Percentiles rank a stretch among this genome's conserved stretches.
phyloP scores from a whole-genome alignment of 73 alveolate genomes.

The Breviolum minutum region DNA sequence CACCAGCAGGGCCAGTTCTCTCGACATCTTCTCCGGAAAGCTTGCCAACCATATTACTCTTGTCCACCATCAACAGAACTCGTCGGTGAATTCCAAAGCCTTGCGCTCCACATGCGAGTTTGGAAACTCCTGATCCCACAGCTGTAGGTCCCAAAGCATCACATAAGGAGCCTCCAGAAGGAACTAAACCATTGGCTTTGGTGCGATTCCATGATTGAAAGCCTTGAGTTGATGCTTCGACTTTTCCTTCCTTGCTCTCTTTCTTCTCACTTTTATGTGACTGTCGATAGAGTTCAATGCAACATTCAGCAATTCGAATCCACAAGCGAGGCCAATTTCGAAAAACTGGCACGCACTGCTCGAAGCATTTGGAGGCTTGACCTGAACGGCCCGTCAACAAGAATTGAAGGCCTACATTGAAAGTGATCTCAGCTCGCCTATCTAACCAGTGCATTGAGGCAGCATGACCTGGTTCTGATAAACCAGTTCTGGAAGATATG shows the following conservation, averaged over 20 bases:
- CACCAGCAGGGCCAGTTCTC: constrained; percentile 84
- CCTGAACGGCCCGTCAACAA: constrained; percentile 83
- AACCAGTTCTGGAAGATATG: constrained; percentile 50
- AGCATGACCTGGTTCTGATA: constrained; percentile 56
- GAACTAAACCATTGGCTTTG: not conserved
- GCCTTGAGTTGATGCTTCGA: not conserved
- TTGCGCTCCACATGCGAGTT: constrained; percentile 78
- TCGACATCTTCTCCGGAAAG: constrained; percentile 41
- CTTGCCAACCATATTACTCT: constrained; percentile 26
- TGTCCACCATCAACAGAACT: constrained; percentile 43
- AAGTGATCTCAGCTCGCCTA: constrained; percentile 58
- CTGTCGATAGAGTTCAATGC: constrained; percentile 76
- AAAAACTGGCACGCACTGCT: constrained; percentile 43
- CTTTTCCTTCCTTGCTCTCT: not conserved
- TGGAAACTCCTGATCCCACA: constrained; percentile 48
- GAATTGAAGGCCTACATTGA: constrained; percentile 80
- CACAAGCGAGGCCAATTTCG: constrained; percentile 81
- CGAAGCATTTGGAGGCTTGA: constrained; percentile 87
- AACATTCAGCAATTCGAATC: constrained; percentile 90
- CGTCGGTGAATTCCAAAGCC: constrained; percentile 39
- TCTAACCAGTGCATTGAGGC: constrained; percentile 85
- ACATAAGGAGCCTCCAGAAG: not conserved
- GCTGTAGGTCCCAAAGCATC: constrained; percentile 74
- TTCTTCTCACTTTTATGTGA: constrained; percentile 8
- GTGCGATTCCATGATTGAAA: constrained; percentile 17